Evolutionary conservation across 768 basidiomycete species (phyloP).

Genomic region (Mycena metata): DNA sequence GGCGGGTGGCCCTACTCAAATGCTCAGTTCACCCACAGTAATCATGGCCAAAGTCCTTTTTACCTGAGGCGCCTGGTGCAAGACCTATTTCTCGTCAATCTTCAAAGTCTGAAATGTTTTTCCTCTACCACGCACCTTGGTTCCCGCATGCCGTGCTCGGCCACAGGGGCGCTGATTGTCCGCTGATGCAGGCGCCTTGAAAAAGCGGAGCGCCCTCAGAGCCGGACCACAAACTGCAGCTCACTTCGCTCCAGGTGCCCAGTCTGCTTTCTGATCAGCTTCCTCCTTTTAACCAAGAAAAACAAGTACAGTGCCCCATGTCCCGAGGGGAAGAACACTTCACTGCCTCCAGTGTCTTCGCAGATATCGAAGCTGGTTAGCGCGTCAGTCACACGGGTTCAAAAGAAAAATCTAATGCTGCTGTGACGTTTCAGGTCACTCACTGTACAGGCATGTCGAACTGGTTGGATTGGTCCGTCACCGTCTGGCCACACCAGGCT

Average conservation of each 20-base stretch:
- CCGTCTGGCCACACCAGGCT: slow-evolving; percentile 69
- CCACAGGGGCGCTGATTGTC: slow-evolving; percentile 65
- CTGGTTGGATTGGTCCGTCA: slow-evolving; percentile 56
- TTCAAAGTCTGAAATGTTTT: background rate
- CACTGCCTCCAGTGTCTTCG: slow-evolving; percentile 66
- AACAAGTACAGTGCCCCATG: slow-evolving; percentile 60
- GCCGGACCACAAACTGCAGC: slow-evolving; percentile 70
- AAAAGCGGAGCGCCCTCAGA: slow-evolving; percentile 62
- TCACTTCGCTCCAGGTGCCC: slow-evolving; percentile 67
- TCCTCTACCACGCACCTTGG: slow-evolving; percentile 53
- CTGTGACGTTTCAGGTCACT: slow-evolving; percentile 33
- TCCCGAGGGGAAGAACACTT: slow-evolving; percentile 68
- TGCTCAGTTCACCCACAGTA: background rate
- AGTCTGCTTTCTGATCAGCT: slow-evolving; percentile 20
- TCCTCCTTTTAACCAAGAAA: too few species aligned
- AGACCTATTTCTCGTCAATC: slow-evolving; percentile 14
- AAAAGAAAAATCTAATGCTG: background rate
- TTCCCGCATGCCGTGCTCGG: slow-evolving; percentile 49
- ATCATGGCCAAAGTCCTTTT: background rate
- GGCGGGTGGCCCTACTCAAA: slow-evolving; percentile 18
- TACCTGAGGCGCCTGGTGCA: slow-evolving; percentile 35
- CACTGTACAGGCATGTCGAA: slow-evolving; percentile 65
- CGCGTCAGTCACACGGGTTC: too few species aligned
- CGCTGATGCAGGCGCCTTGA: slow-evolving; percentile 65
- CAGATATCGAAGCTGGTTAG: slow-evolving; percentile 70